phyloP scores from a whole-genome alignment of 2,329 filamentous ascomycete species.

The Aureobasidium musti region DNA sequence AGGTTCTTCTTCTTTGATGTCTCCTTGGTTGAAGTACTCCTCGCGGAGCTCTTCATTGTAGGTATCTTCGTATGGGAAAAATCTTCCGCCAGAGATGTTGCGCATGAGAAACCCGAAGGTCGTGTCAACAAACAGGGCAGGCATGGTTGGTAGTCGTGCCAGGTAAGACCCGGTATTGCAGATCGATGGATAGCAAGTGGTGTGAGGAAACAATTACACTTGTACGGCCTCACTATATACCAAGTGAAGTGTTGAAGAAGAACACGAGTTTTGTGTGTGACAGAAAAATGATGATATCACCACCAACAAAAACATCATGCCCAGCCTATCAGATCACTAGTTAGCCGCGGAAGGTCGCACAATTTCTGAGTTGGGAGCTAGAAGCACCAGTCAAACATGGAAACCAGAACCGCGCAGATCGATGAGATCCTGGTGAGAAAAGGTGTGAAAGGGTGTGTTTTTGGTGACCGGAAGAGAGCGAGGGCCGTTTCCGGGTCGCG shows the following conservation, averaged over 20 bases:
- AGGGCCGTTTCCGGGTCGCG: constrained; percentile 8
- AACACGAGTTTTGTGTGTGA: not conserved
- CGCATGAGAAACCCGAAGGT: constrained; percentile 29
- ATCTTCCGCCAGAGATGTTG: constrained; percentile 26
- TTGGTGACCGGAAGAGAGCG: not conserved
- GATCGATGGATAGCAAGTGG: not conserved
- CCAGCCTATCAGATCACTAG: not conserved
- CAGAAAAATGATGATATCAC: constrained; percentile 9
- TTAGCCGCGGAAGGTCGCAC: constrained; percentile 6
- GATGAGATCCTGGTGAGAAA: constrained; percentile 1
- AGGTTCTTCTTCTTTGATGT: constrained; percentile 12
- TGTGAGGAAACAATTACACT: not conserved
- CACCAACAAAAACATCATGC: not conserved
- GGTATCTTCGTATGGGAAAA: constrained; percentile 26
- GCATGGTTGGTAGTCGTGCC: not conserved
- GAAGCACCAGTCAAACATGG: not conserved
- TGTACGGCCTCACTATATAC: constrained; percentile 17
- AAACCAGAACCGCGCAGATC: constrained; percentile 22
- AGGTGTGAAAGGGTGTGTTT: not conserved
- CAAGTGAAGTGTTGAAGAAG: not conserved
- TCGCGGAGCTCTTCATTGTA: constrained; percentile 23
- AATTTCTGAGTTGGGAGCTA: not conserved
- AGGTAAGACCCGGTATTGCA: constrained; percentile 5
- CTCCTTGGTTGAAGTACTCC: constrained; percentile 14
- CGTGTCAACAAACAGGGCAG: constrained; percentile 27